Evolutionary conservation across 306 rosid species (phyloP).

Genomic region (Vicia sativa): DNA sequence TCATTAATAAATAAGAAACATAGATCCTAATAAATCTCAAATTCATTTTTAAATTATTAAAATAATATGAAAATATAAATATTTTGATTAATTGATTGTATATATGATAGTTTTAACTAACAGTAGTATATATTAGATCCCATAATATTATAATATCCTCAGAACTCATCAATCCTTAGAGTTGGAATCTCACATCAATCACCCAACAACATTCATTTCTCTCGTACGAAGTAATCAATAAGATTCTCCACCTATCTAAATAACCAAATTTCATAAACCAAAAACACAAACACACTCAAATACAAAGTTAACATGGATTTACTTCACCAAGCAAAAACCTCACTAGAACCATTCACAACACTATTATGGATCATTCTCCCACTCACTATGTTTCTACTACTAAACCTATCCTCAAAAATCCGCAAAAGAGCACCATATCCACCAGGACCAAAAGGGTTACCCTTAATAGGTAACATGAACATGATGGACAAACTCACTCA

Average conservation of each 20-base stretch:
- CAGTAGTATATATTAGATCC: too few species aligned
- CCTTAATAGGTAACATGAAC: conserved; percentile 67
- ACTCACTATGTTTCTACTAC: conserved; percentile 33
- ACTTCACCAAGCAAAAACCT: conserved; percentile 24
- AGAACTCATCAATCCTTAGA: background rate
- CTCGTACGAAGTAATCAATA: background rate
- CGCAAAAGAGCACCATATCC: conserved; percentile 51
- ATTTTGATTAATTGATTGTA: too few species aligned
- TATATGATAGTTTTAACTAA: too few species aligned
- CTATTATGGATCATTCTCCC: conserved; percentile 31
- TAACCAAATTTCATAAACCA: background rate
- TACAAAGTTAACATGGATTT: conserved; percentile 45
- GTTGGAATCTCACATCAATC: conserved; percentile 22
- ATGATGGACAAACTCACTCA: conserved; percentile 78
- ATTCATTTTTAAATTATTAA: too few species aligned
- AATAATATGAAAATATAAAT: too few species aligned
- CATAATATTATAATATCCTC: conserved; percentile 21
- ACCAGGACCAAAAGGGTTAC: conserved; percentile 77
- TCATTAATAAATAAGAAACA: too few species aligned
- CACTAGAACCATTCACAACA: conserved; percentile 35
- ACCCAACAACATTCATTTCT: conserved; percentile 1
- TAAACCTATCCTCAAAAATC: conserved; percentile 19
- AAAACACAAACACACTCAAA: background rate
- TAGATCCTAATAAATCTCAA: too few species aligned
- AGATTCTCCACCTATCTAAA: background rate